Evolutionary conservation across 352 stramenopile species (phyloP).

Genomic region (Phytophthora uliginosa): DNA sequence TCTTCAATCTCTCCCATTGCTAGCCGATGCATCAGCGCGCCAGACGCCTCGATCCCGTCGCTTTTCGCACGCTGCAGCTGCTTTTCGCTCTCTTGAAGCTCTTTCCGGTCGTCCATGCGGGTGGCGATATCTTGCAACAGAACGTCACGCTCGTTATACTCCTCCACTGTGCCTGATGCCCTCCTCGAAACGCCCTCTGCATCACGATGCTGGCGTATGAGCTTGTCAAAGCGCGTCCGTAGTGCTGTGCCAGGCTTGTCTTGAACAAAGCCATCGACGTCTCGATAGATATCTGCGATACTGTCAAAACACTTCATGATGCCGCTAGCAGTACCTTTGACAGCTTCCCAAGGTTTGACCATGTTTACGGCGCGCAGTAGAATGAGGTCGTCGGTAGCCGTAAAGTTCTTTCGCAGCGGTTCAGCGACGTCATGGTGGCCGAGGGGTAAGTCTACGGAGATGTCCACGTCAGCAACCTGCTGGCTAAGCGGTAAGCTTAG

Average conservation of each 20-base stretch:
- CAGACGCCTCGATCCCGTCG: conserved; percentile 10
- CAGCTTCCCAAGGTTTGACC: conserved; percentile 1
- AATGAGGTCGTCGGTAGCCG: conserved; percentile 9
- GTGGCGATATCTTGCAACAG: conserved; percentile 19
- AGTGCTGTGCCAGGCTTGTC: conserved; percentile 1
- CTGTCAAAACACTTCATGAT: conserved; percentile 19
- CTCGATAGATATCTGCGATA: background rate
- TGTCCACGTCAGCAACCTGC: background rate
- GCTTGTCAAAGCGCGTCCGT: conserved; percentile 14
- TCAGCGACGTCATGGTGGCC: background rate
- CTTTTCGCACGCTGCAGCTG: background rate
- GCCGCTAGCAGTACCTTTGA: background rate
- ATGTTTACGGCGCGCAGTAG: conserved; percentile 7
- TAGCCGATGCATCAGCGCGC: conserved; percentile 4
- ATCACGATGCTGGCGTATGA: background rate
- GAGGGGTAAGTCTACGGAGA: background rate
- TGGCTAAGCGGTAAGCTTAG: background rate
- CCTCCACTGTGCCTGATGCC: conserved; percentile 4
- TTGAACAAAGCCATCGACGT: background rate
- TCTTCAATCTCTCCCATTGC: conserved; percentile 15
- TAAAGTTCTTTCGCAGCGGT: conserved; percentile 4
- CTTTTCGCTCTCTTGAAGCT: conserved; percentile 1
- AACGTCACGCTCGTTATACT: conserved; percentile 19
- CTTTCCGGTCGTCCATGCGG: conserved; percentile 11
- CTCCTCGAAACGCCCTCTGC: background rate